phyloP scores from a whole-genome alignment of 768 basidiomycete species.

The Flagelloscypha sp. region DNA sequence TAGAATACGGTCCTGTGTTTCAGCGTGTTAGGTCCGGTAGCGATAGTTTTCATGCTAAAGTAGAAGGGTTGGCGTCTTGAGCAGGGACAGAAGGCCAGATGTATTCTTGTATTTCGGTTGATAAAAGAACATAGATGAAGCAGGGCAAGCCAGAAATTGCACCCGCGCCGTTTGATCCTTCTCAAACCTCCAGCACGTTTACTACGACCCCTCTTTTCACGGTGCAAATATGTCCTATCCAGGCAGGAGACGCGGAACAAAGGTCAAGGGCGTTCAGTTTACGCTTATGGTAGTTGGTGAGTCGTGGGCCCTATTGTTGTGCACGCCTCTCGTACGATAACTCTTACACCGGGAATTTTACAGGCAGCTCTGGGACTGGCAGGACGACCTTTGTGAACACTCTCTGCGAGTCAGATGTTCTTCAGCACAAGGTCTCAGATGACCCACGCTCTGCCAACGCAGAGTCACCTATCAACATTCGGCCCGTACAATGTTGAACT shows the following conservation, averaged over 20 bases:
- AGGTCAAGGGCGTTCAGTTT: constrained; percentile 86
- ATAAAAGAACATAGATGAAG: too few species aligned
- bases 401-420: constrained; percentile 72
- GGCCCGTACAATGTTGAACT: constrained; percentile 68
- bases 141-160: too few species aligned
- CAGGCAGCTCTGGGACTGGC: constrained; percentile 82
- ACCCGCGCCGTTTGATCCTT: too few species aligned
- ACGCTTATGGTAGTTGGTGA: constrained; percentile 85
- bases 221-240: constrained; percentile 29
- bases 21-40: too few species aligned
- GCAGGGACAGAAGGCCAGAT: too few species aligned
- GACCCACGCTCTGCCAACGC: constrained; percentile 65
- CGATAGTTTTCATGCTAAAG: too few species aligned
- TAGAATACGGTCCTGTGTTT: too few species aligned
- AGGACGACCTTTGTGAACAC: constrained; percentile 92
- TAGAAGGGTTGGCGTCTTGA: too few species aligned
- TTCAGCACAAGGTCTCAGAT: constrained; percentile 58
- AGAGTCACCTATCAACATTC: constrained; percentile 71
- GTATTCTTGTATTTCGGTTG: too few species aligned
- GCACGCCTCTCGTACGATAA: neutral
- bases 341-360: constrained; percentile 10
- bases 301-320: constrained; percentile 21
- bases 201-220: neutral
- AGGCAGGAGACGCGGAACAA: constrained; percentile 54
- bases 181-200: too few species aligned